Conservation (phyloP, 2,329 filamentous ascomycete genomes). For the Gnomoniopsis smithogilvyi region DNA sequence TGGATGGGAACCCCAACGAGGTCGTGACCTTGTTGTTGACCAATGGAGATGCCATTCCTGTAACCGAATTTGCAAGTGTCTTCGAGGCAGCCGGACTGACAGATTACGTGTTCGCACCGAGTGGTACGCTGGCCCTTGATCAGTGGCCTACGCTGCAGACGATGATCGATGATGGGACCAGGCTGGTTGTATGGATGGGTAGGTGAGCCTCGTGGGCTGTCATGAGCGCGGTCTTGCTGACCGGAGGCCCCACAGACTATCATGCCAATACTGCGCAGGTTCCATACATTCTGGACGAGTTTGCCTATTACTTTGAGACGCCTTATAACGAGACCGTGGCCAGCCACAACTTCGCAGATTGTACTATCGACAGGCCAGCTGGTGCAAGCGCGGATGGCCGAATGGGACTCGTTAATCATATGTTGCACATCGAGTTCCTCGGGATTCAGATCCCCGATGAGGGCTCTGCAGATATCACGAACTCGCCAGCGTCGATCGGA, state of each 20-base stretch:
- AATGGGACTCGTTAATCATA: conserved; percentile 60
- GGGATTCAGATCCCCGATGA: conserved; percentile 28
- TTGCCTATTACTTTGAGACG: conserved; percentile 60
- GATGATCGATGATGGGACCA: conserved; percentile 59
- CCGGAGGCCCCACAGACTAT: conserved; percentile 53
- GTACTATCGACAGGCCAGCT: conserved; percentile 60
- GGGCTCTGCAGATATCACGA: conserved; percentile 36
- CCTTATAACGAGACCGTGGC: conserved; percentile 60
- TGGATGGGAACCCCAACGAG: conserved; percentile 56
- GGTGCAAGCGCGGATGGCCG: conserved; percentile 34
- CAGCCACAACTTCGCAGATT: conserved; percentile 53
- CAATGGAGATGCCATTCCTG: conserved; percentile 56
- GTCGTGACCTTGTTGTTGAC: conserved; percentile 63
- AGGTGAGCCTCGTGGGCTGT: conserved; percentile 20
- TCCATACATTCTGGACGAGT: conserved; percentile 64
- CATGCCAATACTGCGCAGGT: conserved; percentile 44
- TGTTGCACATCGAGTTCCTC: conserved; percentile 48
- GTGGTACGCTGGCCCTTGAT: conserved; percentile 35
- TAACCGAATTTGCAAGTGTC: conserved; percentile 50
- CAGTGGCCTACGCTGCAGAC: conserved; percentile 68
- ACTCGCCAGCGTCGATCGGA: conserved; percentile 42
- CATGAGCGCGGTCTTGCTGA: conserved; percentile 17
- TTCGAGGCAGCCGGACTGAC: conserved; percentile 56
- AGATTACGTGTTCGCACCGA: conserved; percentile 53
- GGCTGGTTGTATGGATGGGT: conserved; percentile 71